Base-by-base conservation (phyloP, 805 yeast genomes). In the Starmera dryadoides region DNA sequence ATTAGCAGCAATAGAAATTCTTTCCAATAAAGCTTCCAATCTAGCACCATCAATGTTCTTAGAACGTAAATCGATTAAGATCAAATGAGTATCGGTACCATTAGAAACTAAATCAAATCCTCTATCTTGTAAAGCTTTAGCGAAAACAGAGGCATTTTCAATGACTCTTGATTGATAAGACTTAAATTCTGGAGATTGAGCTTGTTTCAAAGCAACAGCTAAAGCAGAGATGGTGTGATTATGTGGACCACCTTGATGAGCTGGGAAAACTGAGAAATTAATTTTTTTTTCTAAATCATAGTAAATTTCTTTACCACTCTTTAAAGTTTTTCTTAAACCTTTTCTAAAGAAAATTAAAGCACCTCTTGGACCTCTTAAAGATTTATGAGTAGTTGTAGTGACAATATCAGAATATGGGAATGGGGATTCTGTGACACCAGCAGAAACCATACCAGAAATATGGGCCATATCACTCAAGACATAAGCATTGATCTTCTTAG, bases 161-260 rank as follows among this genome's bases (percentile, higher is more conserved):
- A 91, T 76, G 22, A 91, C 95, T 50, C 77, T 75, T 58, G 76
- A 66, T 68, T 91, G 98, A 70, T 91, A 91, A 54, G 77, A 73
- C 62, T 76, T 82, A 71, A 81, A 91, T 63, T 86, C 96, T 30
- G 95, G 95, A 35, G 91, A 73, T 38, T 77, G 70, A 41, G 96
- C 89, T 71, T 91, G 98, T 60, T 86, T 86, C 56, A 91, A 75
- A 30, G 98, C 98, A 42, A 88, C 91, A 25, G 98, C 95, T 53
- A 91, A 73, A 17, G 98, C 98, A 47, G 96, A 79, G 58, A 91
- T 91, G 53, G 98, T 91, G 68, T 91, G 97, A 71, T 91, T 91
- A 67, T 91, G 98, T 51, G 98, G 98, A 59, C 98, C 98, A 72
- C 98, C 98, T 73, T 91, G 98, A 65, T 91, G 98, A 48, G 95